These are phyloP conservation scores for Xylariaceae sp. DNA, from an alignment of 2,329 filamentous ascomycete genomes.

Conservation along the genomic window DNA sequence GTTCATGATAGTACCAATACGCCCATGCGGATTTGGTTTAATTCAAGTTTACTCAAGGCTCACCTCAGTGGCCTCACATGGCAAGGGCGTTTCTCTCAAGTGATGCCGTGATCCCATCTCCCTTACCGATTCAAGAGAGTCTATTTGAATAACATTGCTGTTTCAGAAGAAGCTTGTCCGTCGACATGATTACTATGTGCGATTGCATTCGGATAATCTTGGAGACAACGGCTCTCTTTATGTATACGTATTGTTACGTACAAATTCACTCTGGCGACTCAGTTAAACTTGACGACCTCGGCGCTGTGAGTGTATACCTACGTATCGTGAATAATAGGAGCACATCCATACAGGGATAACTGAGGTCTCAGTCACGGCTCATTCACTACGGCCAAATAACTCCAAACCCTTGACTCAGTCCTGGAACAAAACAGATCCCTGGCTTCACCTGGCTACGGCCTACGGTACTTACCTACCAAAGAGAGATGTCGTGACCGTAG, in stretches of 20 bases:
- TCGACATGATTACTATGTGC: too few relatives aligned
- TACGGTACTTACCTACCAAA: too few relatives aligned
- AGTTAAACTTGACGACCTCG: too few relatives aligned
- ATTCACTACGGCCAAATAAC: neutral
- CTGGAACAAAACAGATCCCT: neutral
- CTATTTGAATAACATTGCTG: neutral
- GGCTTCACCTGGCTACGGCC: too few relatives aligned
- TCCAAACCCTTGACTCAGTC: neutral
- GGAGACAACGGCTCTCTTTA: too few relatives aligned
- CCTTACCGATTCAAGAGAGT: neutral
- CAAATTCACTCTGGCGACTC: too few relatives aligned
- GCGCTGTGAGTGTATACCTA: too few relatives aligned
- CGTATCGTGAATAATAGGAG: neutral
- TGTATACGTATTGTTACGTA: too few relatives aligned
- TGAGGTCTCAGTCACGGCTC: neutral
- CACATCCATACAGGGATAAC: neutral
- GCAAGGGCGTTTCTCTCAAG: conserved; percentile 12
- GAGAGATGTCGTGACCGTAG: too few relatives aligned
- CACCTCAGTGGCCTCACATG: conserved; percentile 11
- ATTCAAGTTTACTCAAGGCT: conserved; percentile 4
- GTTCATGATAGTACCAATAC: conserved; percentile 7
- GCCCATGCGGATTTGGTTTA: neutral
- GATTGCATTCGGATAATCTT: too few relatives aligned
- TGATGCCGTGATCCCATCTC: conserved; percentile 7
- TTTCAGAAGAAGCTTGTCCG: neutral